A percentile compares a stretch with the other conserved stretches of the same genome.
These are phyloP conservation scores for Cornus florida DNA, from an alignment of 148 eudicot genomes.

Conservation along the genomic window DNA sequence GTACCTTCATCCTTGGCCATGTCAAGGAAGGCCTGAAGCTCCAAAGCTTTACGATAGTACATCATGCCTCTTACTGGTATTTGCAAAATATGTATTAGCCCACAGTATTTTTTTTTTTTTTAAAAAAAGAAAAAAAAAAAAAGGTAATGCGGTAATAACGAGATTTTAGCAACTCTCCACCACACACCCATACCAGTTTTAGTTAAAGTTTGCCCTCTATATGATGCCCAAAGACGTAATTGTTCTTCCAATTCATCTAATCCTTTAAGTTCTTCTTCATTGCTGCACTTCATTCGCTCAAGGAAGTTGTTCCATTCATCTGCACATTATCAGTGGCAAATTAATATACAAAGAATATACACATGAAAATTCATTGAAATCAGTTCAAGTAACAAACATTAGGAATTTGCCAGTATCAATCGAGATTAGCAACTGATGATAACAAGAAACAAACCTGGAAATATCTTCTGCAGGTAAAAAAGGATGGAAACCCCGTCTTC, in stretches of 20 bases:
- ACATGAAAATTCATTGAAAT: neutral
- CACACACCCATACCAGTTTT: conserved; percentile 64
- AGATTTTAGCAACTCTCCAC: neutral
- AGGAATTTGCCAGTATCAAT: neutral
- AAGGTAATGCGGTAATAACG: neutral
- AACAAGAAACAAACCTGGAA: conserved; percentile 62
- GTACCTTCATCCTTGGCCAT: conserved; percentile 94
- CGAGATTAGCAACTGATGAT: neutral
- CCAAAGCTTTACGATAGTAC: conserved; percentile 95
- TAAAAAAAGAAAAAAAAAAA: neutral
- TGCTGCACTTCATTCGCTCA: conserved; percentile 58
- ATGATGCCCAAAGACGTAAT: conserved; percentile 97
- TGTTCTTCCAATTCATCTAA: conserved; percentile 68
- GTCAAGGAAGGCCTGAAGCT: conserved; percentile 98
- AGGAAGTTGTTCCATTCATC: conserved; percentile 96
- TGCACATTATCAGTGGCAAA: conserved; percentile 23
- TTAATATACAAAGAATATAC: neutral
- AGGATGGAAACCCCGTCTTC: conserved; percentile 98
- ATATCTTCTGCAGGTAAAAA: conserved; percentile 93
- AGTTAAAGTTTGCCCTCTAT: conserved; percentile 91
- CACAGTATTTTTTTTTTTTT: neutral
- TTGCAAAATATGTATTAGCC: conserved; percentile 18
- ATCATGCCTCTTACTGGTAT: conserved; percentile 96
- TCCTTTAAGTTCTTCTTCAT: conserved; percentile 64
- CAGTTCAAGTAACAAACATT: neutral